These are phyloP conservation scores for Penicillium diatomitis DNA, from an alignment of 495 filamentous ascomycete genomes.

Conservation along the genomic window DNA sequence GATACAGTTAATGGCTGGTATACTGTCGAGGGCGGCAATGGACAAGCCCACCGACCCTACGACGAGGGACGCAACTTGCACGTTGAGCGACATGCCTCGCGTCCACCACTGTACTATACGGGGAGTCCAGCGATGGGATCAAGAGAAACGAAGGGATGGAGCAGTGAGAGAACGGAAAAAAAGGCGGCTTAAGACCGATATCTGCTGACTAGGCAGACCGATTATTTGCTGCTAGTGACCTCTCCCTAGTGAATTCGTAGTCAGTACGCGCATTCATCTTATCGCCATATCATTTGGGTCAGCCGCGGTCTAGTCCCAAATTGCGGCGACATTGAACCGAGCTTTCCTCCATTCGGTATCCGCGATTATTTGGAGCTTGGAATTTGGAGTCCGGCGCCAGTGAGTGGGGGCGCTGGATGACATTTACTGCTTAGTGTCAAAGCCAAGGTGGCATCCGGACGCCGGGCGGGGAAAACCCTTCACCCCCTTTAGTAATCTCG, in stretches of 20 bases:
- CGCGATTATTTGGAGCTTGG: no score
- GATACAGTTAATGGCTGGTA: conserved; percentile 18
- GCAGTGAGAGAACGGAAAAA: neutral
- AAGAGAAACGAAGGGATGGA: neutral
- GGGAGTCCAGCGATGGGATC: neutral
- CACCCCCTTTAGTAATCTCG: neutral
- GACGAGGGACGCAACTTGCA: conserved; percentile 9
- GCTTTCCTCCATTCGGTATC: no score
- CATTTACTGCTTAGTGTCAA: neutral
- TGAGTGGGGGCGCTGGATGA: neutral
- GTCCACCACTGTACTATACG: neutral
- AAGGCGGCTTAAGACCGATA: neutral
- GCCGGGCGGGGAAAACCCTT: conserved; percentile 1
- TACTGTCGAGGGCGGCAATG: conserved; percentile 13
- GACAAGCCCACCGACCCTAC: conserved; percentile 18
- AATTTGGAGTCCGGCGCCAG: no score
- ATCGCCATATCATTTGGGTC: no score
- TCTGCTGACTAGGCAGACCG: no score
- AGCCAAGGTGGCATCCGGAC: conserved; percentile 3
- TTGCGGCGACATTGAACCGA: no score
- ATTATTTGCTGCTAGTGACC: no score
- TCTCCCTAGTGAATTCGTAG: no score
- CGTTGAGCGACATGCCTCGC: conserved; percentile 18
- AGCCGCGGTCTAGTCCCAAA: no score
- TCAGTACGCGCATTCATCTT: no score